Conservation (phyloP, 805 yeast genomes). For the Ogataea degrootiae region DNA sequence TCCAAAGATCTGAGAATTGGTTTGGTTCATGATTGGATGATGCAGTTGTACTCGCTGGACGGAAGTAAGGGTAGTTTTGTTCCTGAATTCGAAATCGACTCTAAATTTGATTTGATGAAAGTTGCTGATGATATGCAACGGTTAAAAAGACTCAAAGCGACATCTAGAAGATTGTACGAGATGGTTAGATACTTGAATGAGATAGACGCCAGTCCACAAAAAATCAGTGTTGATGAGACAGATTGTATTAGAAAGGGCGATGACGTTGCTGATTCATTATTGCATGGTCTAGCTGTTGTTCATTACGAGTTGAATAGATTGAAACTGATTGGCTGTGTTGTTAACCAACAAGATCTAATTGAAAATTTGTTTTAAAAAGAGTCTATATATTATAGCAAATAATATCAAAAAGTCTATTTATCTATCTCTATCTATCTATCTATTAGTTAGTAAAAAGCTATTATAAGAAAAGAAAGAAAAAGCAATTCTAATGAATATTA, state of each 20-base stretch:
- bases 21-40: slow-evolving; percentile 26
- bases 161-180: slow-evolving; percentile 24
- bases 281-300: slow-evolving; percentile 52
- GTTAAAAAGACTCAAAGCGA: slow-evolving; percentile 5
- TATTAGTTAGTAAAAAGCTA: too few relatives aligned
- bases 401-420: too few relatives aligned
- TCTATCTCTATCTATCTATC: too few relatives aligned
- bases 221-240: slow-evolving; percentile 6
- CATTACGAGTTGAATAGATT: slow-evolving; percentile 36
- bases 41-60: slow-evolving; percentile 1
- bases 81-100: neutral
- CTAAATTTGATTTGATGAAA: neutral
- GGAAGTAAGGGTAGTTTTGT: neutral
- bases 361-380: too few relatives aligned
- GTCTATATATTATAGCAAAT: too few relatives aligned
- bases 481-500: too few relatives aligned
- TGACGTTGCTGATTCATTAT: slow-evolving; percentile 61
- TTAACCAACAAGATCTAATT: neutral
- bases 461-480: too few relatives aligned
- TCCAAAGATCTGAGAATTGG: slow-evolving; percentile 23
- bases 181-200: slow-evolving; percentile 22
- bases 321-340: slow-evolving; percentile 5
- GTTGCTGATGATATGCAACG: neutral
- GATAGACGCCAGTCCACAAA: slow-evolving; percentile 4
- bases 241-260: slow-evolving; percentile 43